These are phyloP conservation scores for Vanrija humicola DNA, from an alignment of 1,284 basidiomycete species.

Conservation along the genomic window DNA sequence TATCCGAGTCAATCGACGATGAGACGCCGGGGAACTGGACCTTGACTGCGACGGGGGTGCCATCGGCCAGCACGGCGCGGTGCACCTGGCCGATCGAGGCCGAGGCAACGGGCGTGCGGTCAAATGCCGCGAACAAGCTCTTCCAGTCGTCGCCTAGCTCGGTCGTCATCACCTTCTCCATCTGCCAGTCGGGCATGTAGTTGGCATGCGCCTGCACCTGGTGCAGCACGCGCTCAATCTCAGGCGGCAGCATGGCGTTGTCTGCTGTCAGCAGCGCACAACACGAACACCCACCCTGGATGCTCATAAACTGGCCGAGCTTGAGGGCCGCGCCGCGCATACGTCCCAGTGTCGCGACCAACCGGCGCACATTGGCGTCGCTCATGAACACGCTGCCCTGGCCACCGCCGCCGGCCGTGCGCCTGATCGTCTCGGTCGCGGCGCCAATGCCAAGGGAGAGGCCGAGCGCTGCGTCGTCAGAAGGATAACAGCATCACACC, in stretches of 20 bases:
- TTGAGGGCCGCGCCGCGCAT: constrained; percentile 98
- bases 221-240: constrained; percentile 82
- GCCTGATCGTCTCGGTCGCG: constrained; percentile 50
- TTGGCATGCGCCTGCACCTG: constrained; percentile 93
- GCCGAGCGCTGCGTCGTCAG: constrained; percentile 57
- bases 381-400: constrained; percentile 66
- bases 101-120: constrained; percentile 85
- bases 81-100: constrained; percentile 99
- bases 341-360: constrained; percentile 85
- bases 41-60: constrained; percentile 73
- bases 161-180: constrained; percentile 77
- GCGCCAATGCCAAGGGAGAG: constrained; percentile 51
- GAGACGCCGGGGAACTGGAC: constrained; percentile 93
- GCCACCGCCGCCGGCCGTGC: constrained; percentile 38
- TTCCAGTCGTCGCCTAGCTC: constrained; percentile 77
- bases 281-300: constrained; percentile 65
- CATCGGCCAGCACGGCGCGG: constrained; percentile 59
- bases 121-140: constrained; percentile 68
- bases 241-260: constrained; percentile 79
- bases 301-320: constrained; percentile 94
- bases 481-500: constrained; percentile 58
- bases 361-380: constrained; percentile 79
- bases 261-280: constrained; percentile 50
- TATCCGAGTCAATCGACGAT: constrained; percentile 79
- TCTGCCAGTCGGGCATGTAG: constrained; percentile 98